Evolutionary conservation across 768 basidiomycete genomes (phyloP), one percentile per base, ranked within the genome.

Genomic region (Austroboletus festivus): DNA sequence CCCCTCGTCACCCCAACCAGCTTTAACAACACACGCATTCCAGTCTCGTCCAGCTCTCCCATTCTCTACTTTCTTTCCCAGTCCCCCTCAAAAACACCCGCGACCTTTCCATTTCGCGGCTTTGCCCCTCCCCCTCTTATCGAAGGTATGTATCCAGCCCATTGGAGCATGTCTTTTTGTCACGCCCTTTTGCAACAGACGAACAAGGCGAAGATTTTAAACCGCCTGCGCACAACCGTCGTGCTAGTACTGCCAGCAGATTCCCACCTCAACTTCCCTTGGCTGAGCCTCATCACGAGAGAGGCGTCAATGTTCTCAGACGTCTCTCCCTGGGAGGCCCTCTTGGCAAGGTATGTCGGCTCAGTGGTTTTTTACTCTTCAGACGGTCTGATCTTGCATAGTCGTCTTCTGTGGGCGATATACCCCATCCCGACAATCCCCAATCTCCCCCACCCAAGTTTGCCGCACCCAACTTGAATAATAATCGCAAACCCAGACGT

Each of bases 301-400:
- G 89, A 9, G 88, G 86, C 1, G 75, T 81, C 13, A 85, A 82
- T 47, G 72, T 91, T 23, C 68, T 92, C 51, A 78, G 88, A 43
- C 78, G 89, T 45, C 82, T 92, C 46, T 90, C 89, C 31, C 72
- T 92, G 10, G 80, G 85, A 52, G 74, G 68, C 44, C 71, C 78
- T 18, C 76, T 86, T 56, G 65, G 59, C 21, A 80, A 75, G 74
- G 88, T 87, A 55, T 59, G 80, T 71, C 21, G 40, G 4, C 6
- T 30, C 15, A 10, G 35, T 5, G 2, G 18, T 4, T 22, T 4
- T n/a, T 5, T 23, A 10, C 3, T 9, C 5, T 21, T 6, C 10
- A 31, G 0, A 8, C 22, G n/a, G 15, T 37, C 28, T 48, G 15
- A 53, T 19, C 3, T 31, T 19, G 16, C 16, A 4, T 23, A 68